A percentile compares a stretch with the other conserved stretches of the same genome.
Conservation (phyloP, 2,329 filamentous ascomycete species). For the Fusarium napiforme region DNA sequence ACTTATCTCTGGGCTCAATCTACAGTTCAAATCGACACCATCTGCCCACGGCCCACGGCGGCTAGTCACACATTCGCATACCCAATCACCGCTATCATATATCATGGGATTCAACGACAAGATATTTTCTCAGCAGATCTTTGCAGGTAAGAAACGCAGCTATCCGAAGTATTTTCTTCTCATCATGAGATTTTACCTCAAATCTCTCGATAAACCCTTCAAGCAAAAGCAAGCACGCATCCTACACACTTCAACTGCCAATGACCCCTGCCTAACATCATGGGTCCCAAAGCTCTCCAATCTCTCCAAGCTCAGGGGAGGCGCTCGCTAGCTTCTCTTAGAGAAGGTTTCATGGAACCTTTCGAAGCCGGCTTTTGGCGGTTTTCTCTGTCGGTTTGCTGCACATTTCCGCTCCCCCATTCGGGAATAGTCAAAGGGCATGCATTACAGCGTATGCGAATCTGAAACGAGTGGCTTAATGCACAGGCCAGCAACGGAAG, state of each 20-base stretch:
- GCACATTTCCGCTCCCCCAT: slow-evolving; percentile 9
- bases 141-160: slow-evolving; percentile 1
- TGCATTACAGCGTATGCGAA: slow-evolving; percentile 15
- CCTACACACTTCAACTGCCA: not conserved
- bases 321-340: slow-evolving; percentile 22
- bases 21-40: slow-evolving; percentile 18
- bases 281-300: slow-evolving; percentile 27
- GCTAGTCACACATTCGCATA: slow-evolving; percentile 4
- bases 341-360: slow-evolving; percentile 46
- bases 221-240: slow-evolving; percentile 10
- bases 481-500: slow-evolving; percentile 29
- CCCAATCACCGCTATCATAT: slow-evolving; percentile 13
- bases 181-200: not conserved
- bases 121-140: slow-evolving; percentile 16
- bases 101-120: slow-evolving; percentile 1
- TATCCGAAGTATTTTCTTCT: slow-evolving; percentile 6
- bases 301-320: slow-evolving; percentile 37
- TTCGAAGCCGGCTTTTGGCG: slow-evolving; percentile 15
- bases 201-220: not conserved
- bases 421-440: not conserved
- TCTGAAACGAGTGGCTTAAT: slow-evolving; percentile 30
- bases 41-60: slow-evolving; percentile 21
- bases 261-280: slow-evolving; percentile 41
- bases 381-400: slow-evolving; percentile 14
- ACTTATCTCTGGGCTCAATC: slow-evolving; percentile 25